These are phyloP conservation scores for Huntiella decipiens DNA, from an alignment of 2,329 filamentous ascomycete species.

Conservation along the genomic window DNA sequence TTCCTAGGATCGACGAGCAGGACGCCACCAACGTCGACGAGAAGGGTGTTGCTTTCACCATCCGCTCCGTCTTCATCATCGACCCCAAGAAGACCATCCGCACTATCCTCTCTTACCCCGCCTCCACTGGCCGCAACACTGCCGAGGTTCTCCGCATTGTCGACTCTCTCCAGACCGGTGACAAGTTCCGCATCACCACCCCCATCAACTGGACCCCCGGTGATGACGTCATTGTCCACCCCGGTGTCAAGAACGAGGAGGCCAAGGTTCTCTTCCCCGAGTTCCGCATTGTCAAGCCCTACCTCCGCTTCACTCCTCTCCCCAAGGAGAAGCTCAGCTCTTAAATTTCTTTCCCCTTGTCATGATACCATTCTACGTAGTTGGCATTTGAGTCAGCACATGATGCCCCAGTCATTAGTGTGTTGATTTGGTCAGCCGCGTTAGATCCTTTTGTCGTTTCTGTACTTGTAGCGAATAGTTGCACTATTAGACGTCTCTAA, in stretches of 20 bases:
- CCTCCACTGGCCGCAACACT: constrained; percentile 71
- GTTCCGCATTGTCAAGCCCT: constrained; percentile 47
- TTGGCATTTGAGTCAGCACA: not conserved
- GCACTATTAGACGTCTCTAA: not conserved
- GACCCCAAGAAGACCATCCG: constrained; percentile 88
- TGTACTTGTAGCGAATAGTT: constrained; percentile 3
- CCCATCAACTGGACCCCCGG: constrained; percentile 82
- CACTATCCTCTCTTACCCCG: constrained; percentile 80
- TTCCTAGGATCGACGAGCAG: constrained; percentile 52
- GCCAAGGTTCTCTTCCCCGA: constrained; percentile 77
- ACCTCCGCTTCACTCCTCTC: constrained; percentile 54
- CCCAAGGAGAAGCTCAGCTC: constrained; percentile 32
- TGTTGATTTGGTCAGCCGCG: no score
- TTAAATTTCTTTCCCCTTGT: constrained; percentile 11
- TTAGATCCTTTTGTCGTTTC: not conserved
- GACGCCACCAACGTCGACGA: constrained; percentile 63
- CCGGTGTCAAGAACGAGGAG: constrained; percentile 62
- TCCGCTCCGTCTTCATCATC: constrained; percentile 87
- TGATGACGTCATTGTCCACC: constrained; percentile 84
- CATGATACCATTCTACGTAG: not conserved
- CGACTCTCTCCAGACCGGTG: constrained; percentile 63
- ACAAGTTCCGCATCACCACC: constrained; percentile 74
- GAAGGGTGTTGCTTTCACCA: constrained; percentile 79
- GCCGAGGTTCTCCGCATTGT: constrained; percentile 61
- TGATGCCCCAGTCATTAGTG: not conserved